These are phyloP conservation scores for Adiantum capillusveneris DNA, from an alignment of 75 land plant species.

Conservation along the genomic window DNA sequence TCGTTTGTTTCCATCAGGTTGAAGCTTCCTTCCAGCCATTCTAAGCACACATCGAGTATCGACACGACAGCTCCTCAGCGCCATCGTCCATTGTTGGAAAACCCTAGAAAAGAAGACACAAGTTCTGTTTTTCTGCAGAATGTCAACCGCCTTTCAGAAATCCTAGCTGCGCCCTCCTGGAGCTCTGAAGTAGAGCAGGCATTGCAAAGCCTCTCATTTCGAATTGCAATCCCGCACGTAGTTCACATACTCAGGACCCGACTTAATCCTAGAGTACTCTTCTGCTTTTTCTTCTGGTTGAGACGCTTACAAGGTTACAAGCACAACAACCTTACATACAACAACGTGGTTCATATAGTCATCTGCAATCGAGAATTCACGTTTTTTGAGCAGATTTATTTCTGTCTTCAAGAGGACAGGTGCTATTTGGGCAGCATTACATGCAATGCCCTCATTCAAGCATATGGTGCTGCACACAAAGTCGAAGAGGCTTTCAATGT, in stretches of 20 bases:
- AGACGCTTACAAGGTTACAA: neutral
- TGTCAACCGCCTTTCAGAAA: too few species aligned
- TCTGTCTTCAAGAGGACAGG: neutral
- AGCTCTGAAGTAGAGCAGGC: neutral
- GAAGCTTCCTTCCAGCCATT: too few species aligned
- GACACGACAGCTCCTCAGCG: too few species aligned
- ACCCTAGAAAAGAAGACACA: too few species aligned
- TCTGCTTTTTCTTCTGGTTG: constrained; percentile 5
- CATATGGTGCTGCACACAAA: neutral
- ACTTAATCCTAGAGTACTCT: neutral
- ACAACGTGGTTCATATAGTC: neutral
- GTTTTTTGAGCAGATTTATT: neutral
- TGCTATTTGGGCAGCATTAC: constrained; percentile 2
- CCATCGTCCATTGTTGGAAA: too few species aligned
- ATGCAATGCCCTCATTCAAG: constrained; percentile 1
- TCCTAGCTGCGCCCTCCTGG: neutral
- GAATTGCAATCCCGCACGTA: neutral
- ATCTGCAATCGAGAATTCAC: neutral
- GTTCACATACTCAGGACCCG: neutral
- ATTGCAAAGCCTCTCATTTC: neutral
- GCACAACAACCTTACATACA: constrained; percentile 6
- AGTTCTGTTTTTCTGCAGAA: too few species aligned
- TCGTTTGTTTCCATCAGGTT: too few species aligned
- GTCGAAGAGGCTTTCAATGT: constrained; percentile 5
- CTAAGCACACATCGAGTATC: too few species aligned